Base-by-base conservation (phyloP, 139 green algal species). In the Klebsormidium nitens region DNA sequence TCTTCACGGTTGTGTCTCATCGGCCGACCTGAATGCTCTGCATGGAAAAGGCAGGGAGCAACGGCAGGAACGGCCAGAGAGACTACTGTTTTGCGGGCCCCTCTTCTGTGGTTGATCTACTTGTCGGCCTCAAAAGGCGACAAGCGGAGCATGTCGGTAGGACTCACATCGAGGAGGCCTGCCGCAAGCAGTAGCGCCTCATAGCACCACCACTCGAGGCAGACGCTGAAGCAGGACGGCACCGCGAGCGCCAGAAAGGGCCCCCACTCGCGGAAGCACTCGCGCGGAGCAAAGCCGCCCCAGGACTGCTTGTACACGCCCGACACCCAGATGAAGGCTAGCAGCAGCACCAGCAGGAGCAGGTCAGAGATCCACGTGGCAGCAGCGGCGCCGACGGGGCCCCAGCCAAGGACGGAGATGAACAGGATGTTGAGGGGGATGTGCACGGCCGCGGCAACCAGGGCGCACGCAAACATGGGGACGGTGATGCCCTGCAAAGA, bases 121-220 rank as follows among this genome's bases (percentile, higher is more conserved):
- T n/a, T n/a, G n/a, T n/a, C n/a, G n/a, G n/a, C n/a, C n/a, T n/a
- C n/a, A n/a, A n/a, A n/a, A n/a, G n/a, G n/a, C n/a, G n/a, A n/a
- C n/a, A n/a, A n/a, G n/a, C n/a, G n/a, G n/a, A n/a, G n/a, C n/a
- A n/a, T n/a, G n/a, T n/a, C n/a, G n/a, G n/a, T n/a, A n/a, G n/a
- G n/a, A n/a, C n/a, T n/a, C n/a, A n/a, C n/a, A 34, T 61, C 62
- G 32, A 76, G 66, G 11, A 76, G 48, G 29, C 69, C 69, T 17
- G 69, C 69, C 8, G 75, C 31, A 40, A 76, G 58, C 11, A 76
- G n/a, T 8, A 72, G 31, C 19, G 75, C 65, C 46, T 76, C 69
- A 39, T 64, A 76, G 69, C 69, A 76, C 69, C 69, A 76, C 35
- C 66, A 76, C 36, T 76, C 69, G 17, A 76, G 62, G 59, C 69